Evolutionary conservation across 2,329 filamentous ascomycete species (phyloP).

Genomic region (Lachnellula suecica): DNA sequence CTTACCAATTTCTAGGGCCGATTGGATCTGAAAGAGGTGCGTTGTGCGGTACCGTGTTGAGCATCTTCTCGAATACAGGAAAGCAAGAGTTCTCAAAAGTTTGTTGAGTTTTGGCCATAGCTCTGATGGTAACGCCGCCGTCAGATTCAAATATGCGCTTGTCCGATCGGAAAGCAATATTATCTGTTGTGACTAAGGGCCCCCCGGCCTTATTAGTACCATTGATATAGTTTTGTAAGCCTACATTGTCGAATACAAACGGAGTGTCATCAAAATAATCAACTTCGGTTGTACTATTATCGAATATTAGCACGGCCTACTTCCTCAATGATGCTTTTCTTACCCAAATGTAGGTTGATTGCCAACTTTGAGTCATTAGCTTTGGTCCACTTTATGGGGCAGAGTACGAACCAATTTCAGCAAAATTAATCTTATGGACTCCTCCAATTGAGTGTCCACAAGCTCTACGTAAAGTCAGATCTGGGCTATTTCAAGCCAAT

Average conservation of each 20-base stretch:
- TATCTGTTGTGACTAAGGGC: constrained; percentile 38
- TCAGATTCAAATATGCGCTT: constrained; percentile 16
- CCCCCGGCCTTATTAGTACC: constrained; percentile 43
- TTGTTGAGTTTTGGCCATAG: not conserved
- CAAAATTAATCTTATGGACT: constrained; percentile 18
- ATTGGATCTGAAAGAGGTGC: constrained; percentile 7
- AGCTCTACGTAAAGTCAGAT: constrained; percentile 8
- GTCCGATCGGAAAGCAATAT: constrained; percentile 13
- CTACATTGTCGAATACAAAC: constrained; percentile 50
- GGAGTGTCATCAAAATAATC: constrained; percentile 43
- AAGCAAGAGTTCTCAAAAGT: constrained; percentile 12
- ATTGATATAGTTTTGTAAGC: constrained; percentile 51
- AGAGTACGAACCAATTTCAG: constrained; percentile 12
- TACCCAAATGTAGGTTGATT: not conserved
- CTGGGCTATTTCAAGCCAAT: not conserved
- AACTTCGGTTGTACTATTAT: too few species aligned
- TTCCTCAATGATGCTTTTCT: too few species aligned
- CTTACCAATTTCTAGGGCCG: constrained; percentile 5
- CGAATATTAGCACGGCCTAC: too few species aligned
- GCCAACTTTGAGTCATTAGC: not conserved
- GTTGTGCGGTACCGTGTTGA: constrained; percentile 9
- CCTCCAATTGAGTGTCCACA: constrained; percentile 21
- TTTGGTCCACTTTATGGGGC: not conserved
- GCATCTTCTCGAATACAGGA: constrained; percentile 12
- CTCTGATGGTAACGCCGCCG: constrained; percentile 13